Evolutionary conservation across 164 flowering plant species (phyloP), one percentile per base, ranked within the genome.

Genomic region (Vitis riparia): DNA sequence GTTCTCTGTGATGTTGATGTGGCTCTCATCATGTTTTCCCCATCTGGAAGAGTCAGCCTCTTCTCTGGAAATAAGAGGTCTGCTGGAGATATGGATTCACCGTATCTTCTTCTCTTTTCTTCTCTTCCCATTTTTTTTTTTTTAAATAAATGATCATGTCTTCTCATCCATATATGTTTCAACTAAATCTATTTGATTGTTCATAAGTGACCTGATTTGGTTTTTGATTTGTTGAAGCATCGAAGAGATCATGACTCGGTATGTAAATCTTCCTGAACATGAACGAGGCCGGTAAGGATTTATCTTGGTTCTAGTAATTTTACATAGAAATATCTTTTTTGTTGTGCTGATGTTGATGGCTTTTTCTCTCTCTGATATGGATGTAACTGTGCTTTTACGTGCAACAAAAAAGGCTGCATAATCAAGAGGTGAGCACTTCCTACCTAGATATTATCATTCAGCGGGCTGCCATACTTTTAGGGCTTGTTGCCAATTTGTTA

Each of bases 1-100:
- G 79, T 85, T 67, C 85, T 87, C 32, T 84, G 89, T 65, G 86
- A 86, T 69, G 84, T 78, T 69, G 87, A 86, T 77, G 80, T 86
- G 2, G 86, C 85, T 68, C 78, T 86, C 71, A 70, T 84, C 83
- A 79, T 84, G 83, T 86, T 86, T 65, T 84, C 88, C 17, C 86
- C 89, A 3, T 85, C 89, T 37, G 89, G 84, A 12, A 76, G 85
- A 70, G 72, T 80, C 61, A 81, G 81, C 57, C 73, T 71, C 68
- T 85, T 83, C 80, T 76, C 86, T n/a, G 85, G 82, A 55, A 74
- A 76, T 11, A 76, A 73, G 75, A 85, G 88, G 88, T 85, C 50
- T 7, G 53, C 56, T 55, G 0, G 1, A 44, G 11, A 58, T 52
- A 47, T 65, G 50, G 8, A 19, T n/a, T 11, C 30, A 52, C n/a